A percentile compares a stretch with the other conserved stretches of the same genome.
These are phyloP conservation scores for Wallacemonas rigidus DNA, from an alignment of 208 protist genomes.

Conservation along the genomic window DNA sequence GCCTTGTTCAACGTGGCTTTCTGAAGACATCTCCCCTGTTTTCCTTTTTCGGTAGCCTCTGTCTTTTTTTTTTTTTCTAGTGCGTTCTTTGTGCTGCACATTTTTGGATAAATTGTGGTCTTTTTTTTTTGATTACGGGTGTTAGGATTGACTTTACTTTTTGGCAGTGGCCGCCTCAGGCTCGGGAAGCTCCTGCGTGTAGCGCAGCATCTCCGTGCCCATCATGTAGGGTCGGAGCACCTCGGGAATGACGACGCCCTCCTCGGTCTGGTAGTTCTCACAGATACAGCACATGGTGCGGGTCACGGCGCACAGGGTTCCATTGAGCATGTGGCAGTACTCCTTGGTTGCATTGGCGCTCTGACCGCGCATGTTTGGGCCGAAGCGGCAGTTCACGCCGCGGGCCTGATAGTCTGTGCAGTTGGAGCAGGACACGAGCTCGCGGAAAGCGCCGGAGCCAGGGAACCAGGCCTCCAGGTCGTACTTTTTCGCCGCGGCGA, in stretches of 20 bases:
- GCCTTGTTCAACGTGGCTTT: too few species aligned
- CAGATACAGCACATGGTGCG: slow-evolving; percentile 99
- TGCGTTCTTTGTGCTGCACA: not conserved
- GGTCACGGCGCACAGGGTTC: slow-evolving; percentile 97
- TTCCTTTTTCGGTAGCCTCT: not conserved
- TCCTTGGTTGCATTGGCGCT: slow-evolving; percentile 88
- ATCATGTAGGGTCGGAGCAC: slow-evolving; percentile 92
- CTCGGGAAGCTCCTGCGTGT: slow-evolving; percentile 47
- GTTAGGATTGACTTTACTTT: slow-evolving; percentile 16
- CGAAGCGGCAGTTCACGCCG: slow-evolving; percentile 88
- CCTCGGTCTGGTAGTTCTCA: slow-evolving; percentile 99
- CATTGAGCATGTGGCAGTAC: slow-evolving; percentile 99
- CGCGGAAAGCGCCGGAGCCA: slow-evolving; percentile 94
- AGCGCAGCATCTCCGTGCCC: slow-evolving; percentile 67
- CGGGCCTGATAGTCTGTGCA: slow-evolving; percentile 99
- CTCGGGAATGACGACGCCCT: slow-evolving; percentile 93
- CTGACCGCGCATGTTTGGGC: slow-evolving; percentile 77
- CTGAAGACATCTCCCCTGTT: too few species aligned
- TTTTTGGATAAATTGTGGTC: too few species aligned
- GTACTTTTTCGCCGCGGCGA: slow-evolving; percentile 99
- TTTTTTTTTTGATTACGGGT: slow-evolving; percentile 4
- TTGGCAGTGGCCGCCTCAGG: slow-evolving; percentile 30
- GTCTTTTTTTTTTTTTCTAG: slow-evolving; percentile 10
- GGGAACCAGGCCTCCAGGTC: slow-evolving; percentile 99
- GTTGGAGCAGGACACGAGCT: slow-evolving; percentile 99